Evolutionary conservation across 2,329 filamentous ascomycete genomes (phyloP), one percentile per base, ranked within the genome.

Genomic region (Aspergillus candidus): DNA sequence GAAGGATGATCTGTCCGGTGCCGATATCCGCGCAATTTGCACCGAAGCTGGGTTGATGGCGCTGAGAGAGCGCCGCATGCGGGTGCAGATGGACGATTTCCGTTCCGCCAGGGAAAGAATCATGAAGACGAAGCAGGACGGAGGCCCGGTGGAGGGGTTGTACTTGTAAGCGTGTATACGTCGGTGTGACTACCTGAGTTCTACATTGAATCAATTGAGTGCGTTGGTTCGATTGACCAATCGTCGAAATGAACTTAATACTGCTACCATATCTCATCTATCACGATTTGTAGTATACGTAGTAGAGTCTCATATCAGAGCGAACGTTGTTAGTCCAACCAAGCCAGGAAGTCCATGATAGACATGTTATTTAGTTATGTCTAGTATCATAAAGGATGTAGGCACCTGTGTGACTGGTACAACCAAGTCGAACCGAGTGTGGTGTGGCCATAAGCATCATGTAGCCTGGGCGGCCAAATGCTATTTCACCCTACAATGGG

Each of bases 71-170:
- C 80, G 93, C 53, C 83, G 93, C 63, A 98, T 98, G 93, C 83
- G 91, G 44, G 93, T 98, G 46, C 91, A 97, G 71, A 98, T 98
- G 93, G 88, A 90, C 6, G 93, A 98, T 70, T 98, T 98, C 77
- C 78, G 93, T 44, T 78, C 88, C 44, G 93, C 93, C 17, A 80
- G 91, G 58, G 93, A 98, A 72, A 83, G 88, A 54, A 94, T 98
- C 51, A 77, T 98, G 68, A 94, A 94, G 75, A 98, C 94, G 39
- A 98, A 98, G 83, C 93, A 86, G 62, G 93, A 98, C 75, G 91
- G 91, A 57, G 94, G 97, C 72, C 93, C 94, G 0, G 57, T 65
- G 38, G 93, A 98, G 74, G 93, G 93, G 57, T 73, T 98, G 79
- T 98, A 98, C 75, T 82, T 98, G 85, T 98, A 96, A 64, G 48